Conservation (phyloP, 257 asterid genomes). For the Pogostemon cablin region DNA sequence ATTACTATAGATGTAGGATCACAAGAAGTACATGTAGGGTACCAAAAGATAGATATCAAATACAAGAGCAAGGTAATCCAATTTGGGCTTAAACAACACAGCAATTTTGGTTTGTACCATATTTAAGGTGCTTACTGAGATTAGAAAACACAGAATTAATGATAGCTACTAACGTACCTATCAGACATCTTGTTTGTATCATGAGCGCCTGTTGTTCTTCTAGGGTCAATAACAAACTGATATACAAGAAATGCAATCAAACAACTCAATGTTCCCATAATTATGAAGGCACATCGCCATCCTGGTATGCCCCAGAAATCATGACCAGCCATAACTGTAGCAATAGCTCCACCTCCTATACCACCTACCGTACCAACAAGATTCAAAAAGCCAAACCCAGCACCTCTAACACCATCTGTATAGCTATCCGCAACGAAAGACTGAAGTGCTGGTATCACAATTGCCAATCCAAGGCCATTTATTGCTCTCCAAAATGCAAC, state of each 20-base stretch:
- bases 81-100: neutral
- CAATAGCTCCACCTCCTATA: slow-evolving; percentile 97
- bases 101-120: neutral
- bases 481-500: slow-evolving; percentile 91
- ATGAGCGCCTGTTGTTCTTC: slow-evolving; percentile 37
- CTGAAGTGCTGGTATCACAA: slow-evolving; percentile 94
- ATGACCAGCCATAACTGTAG: slow-evolving; percentile 94
- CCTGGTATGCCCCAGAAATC: slow-evolving; percentile 84
- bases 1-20: too few relatives aligned
- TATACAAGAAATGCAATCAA: slow-evolving; percentile 77
- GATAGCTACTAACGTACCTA: slow-evolving; percentile 48
- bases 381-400: slow-evolving; percentile 85
- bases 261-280: slow-evolving; percentile 80
- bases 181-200: slow-evolving; percentile 47
- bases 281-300: slow-evolving; percentile 81
- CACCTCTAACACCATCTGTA: slow-evolving; percentile 73
- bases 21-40: neutral
- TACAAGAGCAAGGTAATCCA: neutral
- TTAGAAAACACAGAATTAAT: neutral
- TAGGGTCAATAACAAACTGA: slow-evolving; percentile 82
- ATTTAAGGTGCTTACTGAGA: neutral
- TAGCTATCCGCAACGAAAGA: slow-evolving; percentile 97
- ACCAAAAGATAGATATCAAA: neutral
- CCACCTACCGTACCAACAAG: slow-evolving; percentile 94
- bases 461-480: slow-evolving; percentile 92